Conservation (phyloP, 768 basidiomycete genomes). For the Auriculariales sp. region DNA sequence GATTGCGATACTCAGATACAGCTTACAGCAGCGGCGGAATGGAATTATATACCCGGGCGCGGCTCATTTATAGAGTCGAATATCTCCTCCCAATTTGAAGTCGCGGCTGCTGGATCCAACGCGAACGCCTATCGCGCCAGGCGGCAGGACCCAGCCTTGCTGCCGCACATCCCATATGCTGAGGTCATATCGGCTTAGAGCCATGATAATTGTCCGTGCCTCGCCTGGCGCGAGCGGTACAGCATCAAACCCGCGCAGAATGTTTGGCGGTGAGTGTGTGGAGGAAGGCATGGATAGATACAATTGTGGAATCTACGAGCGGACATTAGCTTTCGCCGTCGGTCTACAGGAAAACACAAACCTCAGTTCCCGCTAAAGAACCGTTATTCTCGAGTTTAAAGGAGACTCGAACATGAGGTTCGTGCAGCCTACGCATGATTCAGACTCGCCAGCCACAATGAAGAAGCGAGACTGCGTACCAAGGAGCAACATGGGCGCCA, state of each 20-base stretch:
- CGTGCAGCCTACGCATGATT: constrained; percentile 37
- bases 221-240: constrained; percentile 36
- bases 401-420: constrained; percentile 43
- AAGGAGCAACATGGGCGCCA: background rate
- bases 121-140: constrained; percentile 44
- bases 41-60: too few species aligned
- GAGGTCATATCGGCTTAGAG: constrained; percentile 16
- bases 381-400: constrained; percentile 61
- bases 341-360: constrained; percentile 10
- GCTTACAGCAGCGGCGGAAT: too few species aligned
- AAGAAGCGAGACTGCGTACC: background rate
- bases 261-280: constrained; percentile 52
- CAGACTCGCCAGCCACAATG: background rate
- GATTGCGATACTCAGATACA: too few species aligned
- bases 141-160: constrained; percentile 64
- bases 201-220: constrained; percentile 32
- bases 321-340: background rate
- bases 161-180: constrained; percentile 30
- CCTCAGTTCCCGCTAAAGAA: constrained; percentile 45
- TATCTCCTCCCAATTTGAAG: background rate
- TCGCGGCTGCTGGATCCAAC: constrained; percentile 24
- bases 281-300: constrained; percentile 54
- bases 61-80: too few species aligned
- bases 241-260: constrained; percentile 52
- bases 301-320: constrained; percentile 36